These are phyloP conservation scores for Tolypocladium sp. DNA, from an alignment of 2,329 filamentous ascomycete genomes.

Conservation along the genomic window DNA sequence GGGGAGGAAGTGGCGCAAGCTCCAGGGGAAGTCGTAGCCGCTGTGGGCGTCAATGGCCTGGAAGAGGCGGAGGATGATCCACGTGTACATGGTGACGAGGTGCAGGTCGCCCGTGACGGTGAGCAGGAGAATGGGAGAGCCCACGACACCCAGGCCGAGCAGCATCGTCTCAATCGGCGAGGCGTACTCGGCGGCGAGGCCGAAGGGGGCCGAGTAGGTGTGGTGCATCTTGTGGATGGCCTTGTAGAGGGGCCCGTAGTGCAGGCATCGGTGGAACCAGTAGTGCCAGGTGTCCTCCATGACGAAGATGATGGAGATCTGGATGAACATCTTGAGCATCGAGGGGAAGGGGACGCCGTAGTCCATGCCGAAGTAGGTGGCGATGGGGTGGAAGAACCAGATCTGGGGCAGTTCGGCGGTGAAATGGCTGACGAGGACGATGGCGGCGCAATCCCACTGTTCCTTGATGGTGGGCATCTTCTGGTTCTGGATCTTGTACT, in stretches of 20 bases:
- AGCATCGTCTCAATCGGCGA: slow-evolving; percentile 96
- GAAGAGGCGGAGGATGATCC: slow-evolving; percentile 88
- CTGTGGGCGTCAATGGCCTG: slow-evolving; percentile 97
- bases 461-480: slow-evolving; percentile 91
- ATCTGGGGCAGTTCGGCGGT: slow-evolving; percentile 98
- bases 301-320: slow-evolving; percentile 90
- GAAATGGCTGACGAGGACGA: slow-evolving; percentile 92
- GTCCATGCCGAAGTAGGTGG: slow-evolving; percentile 81
- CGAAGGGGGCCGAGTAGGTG: slow-evolving; percentile 96
- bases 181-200: slow-evolving; percentile 92
- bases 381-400: slow-evolving; percentile 97
- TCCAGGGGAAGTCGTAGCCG: slow-evolving; percentile 98
- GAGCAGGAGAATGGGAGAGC: slow-evolving; percentile 75
- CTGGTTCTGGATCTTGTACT: slow-evolving; percentile 85
- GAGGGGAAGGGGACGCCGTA: slow-evolving; percentile 86
- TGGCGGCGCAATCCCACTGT: slow-evolving; percentile 87
- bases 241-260: slow-evolving; percentile 94
- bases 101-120: slow-evolving; percentile 79
- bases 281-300: slow-evolving; percentile 98
- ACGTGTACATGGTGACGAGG: slow-evolving; percentile 94
- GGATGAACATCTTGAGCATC: slow-evolving; percentile 75
- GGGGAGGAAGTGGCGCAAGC: slow-evolving; percentile 85
- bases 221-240: slow-evolving; percentile 98
- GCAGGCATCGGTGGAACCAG: slow-evolving; percentile 86
- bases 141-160: slow-evolving; percentile 78